Evolutionary conservation across 2,329 filamentous ascomycete genomes (phyloP).

Genomic region (Blastomyces parvus): DNA sequence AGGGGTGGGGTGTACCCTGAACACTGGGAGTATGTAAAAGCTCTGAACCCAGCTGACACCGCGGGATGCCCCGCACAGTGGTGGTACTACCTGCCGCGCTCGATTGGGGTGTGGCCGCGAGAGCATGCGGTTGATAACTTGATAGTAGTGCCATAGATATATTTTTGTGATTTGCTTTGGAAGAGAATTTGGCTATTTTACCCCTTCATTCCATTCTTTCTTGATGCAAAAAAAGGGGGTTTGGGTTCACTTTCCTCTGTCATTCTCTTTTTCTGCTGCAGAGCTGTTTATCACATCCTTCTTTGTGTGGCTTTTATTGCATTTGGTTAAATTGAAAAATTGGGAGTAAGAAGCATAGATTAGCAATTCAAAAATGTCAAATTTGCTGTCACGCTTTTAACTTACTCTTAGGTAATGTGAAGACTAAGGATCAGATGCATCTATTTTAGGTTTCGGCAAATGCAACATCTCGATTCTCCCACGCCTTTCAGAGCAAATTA

Average conservation of each 20-base stretch:
- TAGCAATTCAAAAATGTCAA: neutral
- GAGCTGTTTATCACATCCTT: neutral
- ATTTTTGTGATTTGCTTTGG: neutral
- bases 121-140: conserved; percentile 1
- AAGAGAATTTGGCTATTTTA: neutral
- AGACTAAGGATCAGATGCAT: neutral
- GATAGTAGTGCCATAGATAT: neutral
- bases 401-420: neutral
- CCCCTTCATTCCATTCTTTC: neutral
- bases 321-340: neutral
- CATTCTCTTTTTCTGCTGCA: neutral
- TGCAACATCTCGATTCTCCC: neutral
- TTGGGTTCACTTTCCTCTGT: neutral
- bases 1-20: conserved; percentile 3
- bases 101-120: neutral
- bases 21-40: conserved; percentile 2
- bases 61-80: neutral
- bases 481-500: neutral
- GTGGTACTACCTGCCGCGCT: neutral
- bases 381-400: neutral
- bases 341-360: neutral
- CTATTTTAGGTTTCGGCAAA: neutral
- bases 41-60: neutral
- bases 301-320: neutral
- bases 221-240: neutral